phyloP scores from a whole-genome alignment of 805 yeast genomes.

The Pichia insulana region DNA sequence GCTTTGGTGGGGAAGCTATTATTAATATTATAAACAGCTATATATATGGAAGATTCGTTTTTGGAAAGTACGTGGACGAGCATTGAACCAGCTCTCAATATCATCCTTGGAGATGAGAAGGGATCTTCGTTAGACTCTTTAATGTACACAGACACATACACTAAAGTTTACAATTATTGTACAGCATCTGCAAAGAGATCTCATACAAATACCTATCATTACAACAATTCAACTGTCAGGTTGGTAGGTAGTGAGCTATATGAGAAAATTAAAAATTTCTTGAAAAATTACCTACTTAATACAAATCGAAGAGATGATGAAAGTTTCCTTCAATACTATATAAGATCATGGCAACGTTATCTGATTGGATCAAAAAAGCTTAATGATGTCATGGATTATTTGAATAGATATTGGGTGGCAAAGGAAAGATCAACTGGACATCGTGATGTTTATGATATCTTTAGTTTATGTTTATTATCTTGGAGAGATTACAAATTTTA shows the following conservation, averaged over 20 bases:
- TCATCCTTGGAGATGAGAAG: conserved; percentile 62
- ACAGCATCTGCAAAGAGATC: conserved; percentile 58
- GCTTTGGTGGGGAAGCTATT: no score
- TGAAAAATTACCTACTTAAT: conserved; percentile 47
- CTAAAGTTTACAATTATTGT: conserved; percentile 89
- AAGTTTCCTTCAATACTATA: conserved; percentile 72
- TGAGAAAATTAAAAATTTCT: conserved; percentile 56
- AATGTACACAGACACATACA: conserved; percentile 83
- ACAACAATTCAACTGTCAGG: conserved; percentile 16
- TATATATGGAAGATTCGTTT: conserved; percentile 16
- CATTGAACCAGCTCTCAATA: conserved; percentile 67
- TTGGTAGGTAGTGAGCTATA: conserved; percentile 89
- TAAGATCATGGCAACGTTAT: conserved; percentile 79
- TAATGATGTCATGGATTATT: conserved; percentile 89
- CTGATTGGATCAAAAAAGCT: conserved; percentile 86
- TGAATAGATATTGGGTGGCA: conserved; percentile 96
- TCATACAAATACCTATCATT: conserved; percentile 11
- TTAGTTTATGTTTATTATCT: conserved; percentile 74
- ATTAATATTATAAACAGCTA: not conserved
- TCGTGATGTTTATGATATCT: conserved; percentile 82
- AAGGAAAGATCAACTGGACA: conserved; percentile 93
- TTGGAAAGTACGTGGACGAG: conserved; percentile 53
- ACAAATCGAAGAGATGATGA: conserved; percentile 49
- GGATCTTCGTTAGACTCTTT: conserved; percentile 53
- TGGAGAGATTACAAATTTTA: conserved; percentile 84